Evolutionary conservation across 768 basidiomycete species (phyloP).

Genomic region (Suillus subluteus): DNA sequence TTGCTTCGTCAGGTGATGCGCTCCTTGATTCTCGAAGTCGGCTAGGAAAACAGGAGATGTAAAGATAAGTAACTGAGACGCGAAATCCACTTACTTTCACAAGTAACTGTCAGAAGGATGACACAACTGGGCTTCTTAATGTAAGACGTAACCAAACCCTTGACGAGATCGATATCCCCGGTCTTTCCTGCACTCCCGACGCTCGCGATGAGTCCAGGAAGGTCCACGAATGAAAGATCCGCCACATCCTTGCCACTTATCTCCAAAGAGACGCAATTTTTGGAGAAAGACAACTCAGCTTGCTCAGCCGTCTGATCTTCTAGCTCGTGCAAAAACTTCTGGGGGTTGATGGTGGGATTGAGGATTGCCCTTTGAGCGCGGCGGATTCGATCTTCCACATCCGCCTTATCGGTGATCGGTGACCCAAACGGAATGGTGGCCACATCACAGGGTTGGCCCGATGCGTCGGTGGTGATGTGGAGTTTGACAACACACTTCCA

Average conservation of each 20-base stretch:
- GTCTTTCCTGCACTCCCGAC: conserved; percentile 51
- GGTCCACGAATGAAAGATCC: conserved; percentile 66
- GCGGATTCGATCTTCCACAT: conserved; percentile 69
- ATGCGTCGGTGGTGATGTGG: conserved; percentile 44
- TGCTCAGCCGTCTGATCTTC: conserved; percentile 14
- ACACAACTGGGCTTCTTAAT: conserved; percentile 71
- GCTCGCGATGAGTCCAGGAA: conserved; percentile 67
- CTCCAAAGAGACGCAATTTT: conserved; percentile 57
- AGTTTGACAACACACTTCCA: conserved; percentile 60
- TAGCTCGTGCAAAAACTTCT: conserved; percentile 18
- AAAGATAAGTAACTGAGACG: conserved; percentile 24
- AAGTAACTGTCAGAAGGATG: conserved; percentile 66
- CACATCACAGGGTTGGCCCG: conserved; percentile 42
- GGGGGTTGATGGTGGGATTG: conserved; percentile 46
- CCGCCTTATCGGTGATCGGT: conserved; percentile 49
- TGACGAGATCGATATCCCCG: conserved; percentile 64
- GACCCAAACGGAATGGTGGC: conserved; percentile 48
- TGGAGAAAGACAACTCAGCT: conserved; percentile 48
- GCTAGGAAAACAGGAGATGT: conserved; percentile 47
- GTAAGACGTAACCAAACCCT: conserved; percentile 58
- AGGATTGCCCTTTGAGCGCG: conserved; percentile 69
- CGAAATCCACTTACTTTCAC: conserved; percentile 26
- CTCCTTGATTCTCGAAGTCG: conserved; percentile 81
- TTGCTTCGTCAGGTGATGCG: conserved; percentile 62
- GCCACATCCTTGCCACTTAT: conserved; percentile 63